Conservation (phyloP, 2,329 filamentous ascomycete species). For the Furcasterigmium furcatum region DNA sequence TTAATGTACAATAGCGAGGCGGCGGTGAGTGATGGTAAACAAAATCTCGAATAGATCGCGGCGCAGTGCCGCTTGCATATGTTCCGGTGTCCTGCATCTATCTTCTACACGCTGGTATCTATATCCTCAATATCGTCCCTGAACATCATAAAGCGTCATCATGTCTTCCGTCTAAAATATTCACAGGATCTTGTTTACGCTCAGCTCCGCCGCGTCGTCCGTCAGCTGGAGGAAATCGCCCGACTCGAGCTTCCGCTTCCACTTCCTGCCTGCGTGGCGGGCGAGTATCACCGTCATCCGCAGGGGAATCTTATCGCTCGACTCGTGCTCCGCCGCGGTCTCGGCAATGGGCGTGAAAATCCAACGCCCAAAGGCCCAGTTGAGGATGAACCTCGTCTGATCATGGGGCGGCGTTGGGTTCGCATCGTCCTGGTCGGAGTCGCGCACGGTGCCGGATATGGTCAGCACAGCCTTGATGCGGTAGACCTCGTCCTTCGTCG, state of each 20-base stretch:
- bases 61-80: no score
- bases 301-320: slow-evolving; percentile 52
- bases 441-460: slow-evolving; percentile 39
- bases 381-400: slow-evolving; percentile 73
- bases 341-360: slow-evolving; percentile 66
- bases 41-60: no score
- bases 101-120: slow-evolving; percentile 3
- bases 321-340: slow-evolving; percentile 45
- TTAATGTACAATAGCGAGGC: background rate
- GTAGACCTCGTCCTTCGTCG: slow-evolving; percentile 92
- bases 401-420: slow-evolving; percentile 22
- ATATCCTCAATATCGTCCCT: slow-evolving; percentile 12
- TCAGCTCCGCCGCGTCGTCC: slow-evolving; percentile 42
- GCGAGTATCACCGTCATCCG: slow-evolving; percentile 76
- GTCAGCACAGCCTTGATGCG: slow-evolving; percentile 77
- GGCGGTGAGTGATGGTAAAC: no score
- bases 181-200: slow-evolving; percentile 48
- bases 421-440: slow-evolving; percentile 46
- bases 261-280: slow-evolving; percentile 70
- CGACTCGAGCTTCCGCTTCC: slow-evolving; percentile 69
- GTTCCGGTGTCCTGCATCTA: no score
- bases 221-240: slow-evolving; percentile 51
- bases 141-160: slow-evolving; percentile 11
- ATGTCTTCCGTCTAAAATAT: background rate
- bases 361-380: slow-evolving; percentile 98